Conservation (phyloP, 495 filamentous ascomycete genomes). For the Darksidea phi region DNA sequence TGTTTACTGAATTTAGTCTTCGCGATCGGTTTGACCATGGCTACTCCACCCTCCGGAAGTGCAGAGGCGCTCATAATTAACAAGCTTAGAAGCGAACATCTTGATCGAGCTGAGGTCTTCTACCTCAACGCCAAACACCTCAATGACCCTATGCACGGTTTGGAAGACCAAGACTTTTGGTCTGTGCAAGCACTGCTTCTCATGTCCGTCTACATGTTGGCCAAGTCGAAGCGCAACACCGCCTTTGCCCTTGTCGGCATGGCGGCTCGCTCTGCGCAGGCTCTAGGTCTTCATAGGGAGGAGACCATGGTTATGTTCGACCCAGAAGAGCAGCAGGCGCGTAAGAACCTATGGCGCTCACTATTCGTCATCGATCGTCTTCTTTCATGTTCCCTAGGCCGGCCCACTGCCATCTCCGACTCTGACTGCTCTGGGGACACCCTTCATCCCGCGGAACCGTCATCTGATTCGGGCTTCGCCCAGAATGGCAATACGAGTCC, state of each 20-base stretch:
- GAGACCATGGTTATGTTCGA: constrained; percentile 58
- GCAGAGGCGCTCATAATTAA: constrained; percentile 52
- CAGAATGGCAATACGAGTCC: neutral
- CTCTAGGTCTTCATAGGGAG: constrained; percentile 60
- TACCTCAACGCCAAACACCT: constrained; percentile 58
- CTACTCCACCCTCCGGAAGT: constrained; percentile 52
- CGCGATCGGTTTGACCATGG: constrained; percentile 58
- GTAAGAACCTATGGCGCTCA: constrained; percentile 60
- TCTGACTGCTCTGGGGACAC: constrained; percentile 58
- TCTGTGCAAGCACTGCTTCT: constrained; percentile 60
- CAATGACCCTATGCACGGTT: constrained; percentile 54
- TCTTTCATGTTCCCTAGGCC: constrained; percentile 57
- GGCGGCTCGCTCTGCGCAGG: constrained; percentile 61
- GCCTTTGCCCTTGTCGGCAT: constrained; percentile 64
- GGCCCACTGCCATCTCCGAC: constrained; percentile 60
- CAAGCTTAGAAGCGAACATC: constrained; percentile 47
- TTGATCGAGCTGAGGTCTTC: constrained; percentile 58
- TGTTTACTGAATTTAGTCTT: constrained; percentile 59
- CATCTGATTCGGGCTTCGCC: constrained; percentile 35
- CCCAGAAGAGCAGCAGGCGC: constrained; percentile 45
- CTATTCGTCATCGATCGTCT: constrained; percentile 63
- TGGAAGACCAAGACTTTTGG: constrained; percentile 64
- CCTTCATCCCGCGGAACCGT: constrained; percentile 46
- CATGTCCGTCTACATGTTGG: constrained; percentile 61
- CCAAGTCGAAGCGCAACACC: constrained; percentile 57